phyloP scores from a whole-genome alignment of 148 eudicot species.

The Cornus suecica region DNA sequence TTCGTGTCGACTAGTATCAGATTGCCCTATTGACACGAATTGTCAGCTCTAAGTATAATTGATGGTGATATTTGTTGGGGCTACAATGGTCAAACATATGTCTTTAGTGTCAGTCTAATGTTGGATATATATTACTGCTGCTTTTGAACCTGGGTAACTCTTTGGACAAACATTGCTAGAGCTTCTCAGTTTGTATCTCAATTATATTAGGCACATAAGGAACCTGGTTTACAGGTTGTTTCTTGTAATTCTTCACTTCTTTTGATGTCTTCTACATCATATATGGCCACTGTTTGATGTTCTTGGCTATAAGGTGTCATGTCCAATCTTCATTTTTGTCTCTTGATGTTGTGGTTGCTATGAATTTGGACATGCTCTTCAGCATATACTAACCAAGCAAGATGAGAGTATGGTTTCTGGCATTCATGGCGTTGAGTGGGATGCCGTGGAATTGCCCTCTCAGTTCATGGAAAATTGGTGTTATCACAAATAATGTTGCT shows the following conservation, averaged over 20 bases:
- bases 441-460: slow-evolving; percentile 98
- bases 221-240: background rate
- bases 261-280: background rate
- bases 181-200: background rate
- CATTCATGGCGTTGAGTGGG: slow-evolving; percentile 96
- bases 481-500: slow-evolving; percentile 69
- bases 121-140: background rate
- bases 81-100: slow-evolving; percentile 5
- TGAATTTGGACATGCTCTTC: slow-evolving; percentile 99
- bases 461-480: slow-evolving; percentile 99
- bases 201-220: background rate
- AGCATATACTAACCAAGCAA: slow-evolving; percentile 94
- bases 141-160: background rate
- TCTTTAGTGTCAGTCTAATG: background rate
- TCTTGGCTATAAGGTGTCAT: background rate
- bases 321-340: background rate
- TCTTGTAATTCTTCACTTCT: background rate
- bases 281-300: background rate
- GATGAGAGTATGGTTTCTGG: slow-evolving; percentile 99
- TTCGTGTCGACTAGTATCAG: no score
- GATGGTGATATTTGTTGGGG: background rate
- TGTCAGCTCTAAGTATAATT: background rate
- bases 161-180: background rate
- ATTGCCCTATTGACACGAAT: no score
- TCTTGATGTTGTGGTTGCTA: slow-evolving; percentile 27